Evolutionary conservation across 2,329 filamentous ascomycete species (phyloP).

Genomic region (Ustilaginoidea virens): DNA sequence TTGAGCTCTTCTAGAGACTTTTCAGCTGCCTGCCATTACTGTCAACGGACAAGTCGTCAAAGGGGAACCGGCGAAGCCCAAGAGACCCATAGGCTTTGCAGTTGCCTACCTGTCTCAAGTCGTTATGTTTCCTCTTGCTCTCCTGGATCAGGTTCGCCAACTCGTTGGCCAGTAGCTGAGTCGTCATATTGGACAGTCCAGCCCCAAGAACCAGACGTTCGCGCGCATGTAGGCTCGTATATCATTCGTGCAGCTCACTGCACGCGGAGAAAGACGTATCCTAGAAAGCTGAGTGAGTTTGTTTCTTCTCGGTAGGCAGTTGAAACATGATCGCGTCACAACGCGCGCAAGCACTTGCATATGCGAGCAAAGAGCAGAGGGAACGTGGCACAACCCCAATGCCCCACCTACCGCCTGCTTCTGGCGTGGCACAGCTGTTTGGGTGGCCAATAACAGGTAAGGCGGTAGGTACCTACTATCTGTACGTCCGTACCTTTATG

Average conservation of each 20-base stretch:
- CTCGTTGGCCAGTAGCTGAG: constrained; percentile 77
- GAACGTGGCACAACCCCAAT: no score
- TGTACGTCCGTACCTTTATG: no score
- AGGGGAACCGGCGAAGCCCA: background rate
- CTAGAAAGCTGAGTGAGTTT: no score
- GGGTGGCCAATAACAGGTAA: no score
- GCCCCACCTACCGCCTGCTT: no score
- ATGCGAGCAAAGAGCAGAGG: no score
- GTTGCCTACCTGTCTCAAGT: constrained; percentile 55
- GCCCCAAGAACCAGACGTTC: constrained; percentile 10
- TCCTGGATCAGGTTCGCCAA: constrained; percentile 85
- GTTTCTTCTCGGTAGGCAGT: no score
- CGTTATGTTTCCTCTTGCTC: constrained; percentile 86
- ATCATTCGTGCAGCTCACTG: constrained; percentile 13
- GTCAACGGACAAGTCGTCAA: background rate
- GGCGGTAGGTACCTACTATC: no score
- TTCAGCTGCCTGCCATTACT: constrained; percentile 56
- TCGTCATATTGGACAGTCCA: constrained; percentile 53
- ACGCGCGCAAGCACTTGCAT: no score
- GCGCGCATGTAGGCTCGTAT: constrained; percentile 9
- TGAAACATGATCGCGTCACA: no score
- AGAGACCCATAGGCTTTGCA: background rate
- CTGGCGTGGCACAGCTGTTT: no score
- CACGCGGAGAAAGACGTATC: background rate
- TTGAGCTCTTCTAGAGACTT: constrained; percentile 86